A percentile compares a stretch with the other conserved stretches of the same genome.
phyloP scores from a whole-genome alignment of 164 flowering plant genomes.

The Cinnamomum chago region DNA sequence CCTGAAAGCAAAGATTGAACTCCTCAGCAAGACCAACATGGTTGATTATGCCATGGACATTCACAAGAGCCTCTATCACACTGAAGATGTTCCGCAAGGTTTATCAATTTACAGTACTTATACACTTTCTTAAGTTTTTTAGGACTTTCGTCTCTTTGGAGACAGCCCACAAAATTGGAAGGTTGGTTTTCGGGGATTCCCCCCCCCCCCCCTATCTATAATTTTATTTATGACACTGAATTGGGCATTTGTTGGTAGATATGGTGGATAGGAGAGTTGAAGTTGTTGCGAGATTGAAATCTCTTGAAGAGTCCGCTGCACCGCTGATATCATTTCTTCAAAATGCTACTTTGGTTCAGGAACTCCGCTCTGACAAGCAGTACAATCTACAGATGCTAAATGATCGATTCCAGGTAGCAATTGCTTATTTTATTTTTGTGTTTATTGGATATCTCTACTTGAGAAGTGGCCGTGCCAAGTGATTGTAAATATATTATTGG shows the following conservation, averaged over 20 bases:
- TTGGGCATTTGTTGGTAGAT: conserved; percentile 30
- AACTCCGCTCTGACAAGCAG: conserved; percentile 69
- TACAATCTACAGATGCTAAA: conserved; percentile 85
- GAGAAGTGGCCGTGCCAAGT: no score
- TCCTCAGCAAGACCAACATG: conserved; percentile 89
- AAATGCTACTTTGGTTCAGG: conserved; percentile 69
- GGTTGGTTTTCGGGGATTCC: not conserved
- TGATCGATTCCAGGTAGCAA: conserved; percentile 74
- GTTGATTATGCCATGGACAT: conserved; percentile 99
- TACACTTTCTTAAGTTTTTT: no score
- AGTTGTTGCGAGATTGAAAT: conserved; percentile 75
- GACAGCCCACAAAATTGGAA: not conserved
- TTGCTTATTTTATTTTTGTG: not conserved
- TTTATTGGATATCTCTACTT: no score
- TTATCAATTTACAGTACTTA: not conserved
- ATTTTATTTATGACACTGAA: no score
- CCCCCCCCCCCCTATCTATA: not conserved
- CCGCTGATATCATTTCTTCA: conserved; percentile 69
- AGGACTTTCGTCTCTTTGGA: no score
- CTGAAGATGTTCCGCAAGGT: conserved; percentile 96
- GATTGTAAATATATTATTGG: no score
- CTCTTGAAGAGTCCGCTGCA: conserved; percentile 76
- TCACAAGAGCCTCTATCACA: conserved; percentile 71
- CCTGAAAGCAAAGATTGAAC: conserved; percentile 75
- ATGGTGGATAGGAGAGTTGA: conserved; percentile 84